phyloP scores from a whole-genome alignment of 805 yeast species.

The Candida boidinii region DNA sequence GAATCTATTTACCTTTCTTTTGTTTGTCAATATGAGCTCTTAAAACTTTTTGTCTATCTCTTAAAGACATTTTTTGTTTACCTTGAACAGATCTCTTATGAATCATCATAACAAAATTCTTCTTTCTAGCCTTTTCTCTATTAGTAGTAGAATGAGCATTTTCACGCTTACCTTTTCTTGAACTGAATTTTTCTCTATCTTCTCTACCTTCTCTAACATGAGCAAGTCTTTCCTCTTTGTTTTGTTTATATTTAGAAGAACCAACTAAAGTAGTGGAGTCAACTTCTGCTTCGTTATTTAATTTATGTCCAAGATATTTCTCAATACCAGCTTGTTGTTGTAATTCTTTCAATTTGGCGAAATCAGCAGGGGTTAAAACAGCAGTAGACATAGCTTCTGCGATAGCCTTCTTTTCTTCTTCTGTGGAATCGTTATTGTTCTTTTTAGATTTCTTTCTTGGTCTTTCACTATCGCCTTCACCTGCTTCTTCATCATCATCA shows the following conservation, averaged over 20 bases:
- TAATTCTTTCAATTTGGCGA: constrained; percentile 88
- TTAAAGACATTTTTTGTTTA: constrained; percentile 78
- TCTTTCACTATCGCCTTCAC: constrained; percentile 16
- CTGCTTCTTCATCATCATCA: constrained; percentile 31
- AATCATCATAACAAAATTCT: constrained; percentile 98
- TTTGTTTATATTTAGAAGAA: constrained; percentile 70
- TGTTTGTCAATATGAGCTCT: constrained; percentile 84
- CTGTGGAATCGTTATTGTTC: constrained; percentile 17
- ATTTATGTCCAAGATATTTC: constrained; percentile 54
- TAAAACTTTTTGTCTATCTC: constrained; percentile 83
- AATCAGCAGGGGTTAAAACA: constrained; percentile 96
- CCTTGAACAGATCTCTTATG: constrained; percentile 94
- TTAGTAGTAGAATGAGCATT: constrained; percentile 87
- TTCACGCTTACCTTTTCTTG: constrained; percentile 72
- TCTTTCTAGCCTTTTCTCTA: constrained; percentile 92
- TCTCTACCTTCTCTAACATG: constrained; percentile 86
- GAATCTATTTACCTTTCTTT: constrained; percentile 77
- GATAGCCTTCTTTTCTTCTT: constrained; percentile 44
- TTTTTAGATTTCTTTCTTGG: constrained; percentile 26
- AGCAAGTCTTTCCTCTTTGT: constrained; percentile 85
- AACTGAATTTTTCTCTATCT: constrained; percentile 85
- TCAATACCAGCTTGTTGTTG: constrained; percentile 79
- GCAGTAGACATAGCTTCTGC: constrained; percentile 35
- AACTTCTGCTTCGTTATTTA: constrained; percentile 72
- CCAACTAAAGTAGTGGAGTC: constrained; percentile 76